Percentiles rank a stretch among this genome's conserved stretches.
Conservation (phyloP, 1,284 basidiomycete genomes). For the Baeospora myosura region DNA sequence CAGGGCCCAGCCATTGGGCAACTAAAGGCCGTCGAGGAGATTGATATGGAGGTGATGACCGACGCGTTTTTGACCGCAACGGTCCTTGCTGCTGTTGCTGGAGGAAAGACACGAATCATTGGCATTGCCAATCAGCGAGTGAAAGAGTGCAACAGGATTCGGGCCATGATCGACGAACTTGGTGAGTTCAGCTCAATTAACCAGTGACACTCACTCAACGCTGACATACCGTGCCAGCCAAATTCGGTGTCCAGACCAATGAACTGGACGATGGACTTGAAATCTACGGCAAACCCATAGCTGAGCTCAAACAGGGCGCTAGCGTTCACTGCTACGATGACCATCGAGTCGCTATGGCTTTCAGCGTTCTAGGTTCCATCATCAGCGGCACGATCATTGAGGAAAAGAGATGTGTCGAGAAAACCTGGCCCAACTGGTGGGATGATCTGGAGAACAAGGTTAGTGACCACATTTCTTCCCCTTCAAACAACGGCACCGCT, state of each 20-base stretch:
- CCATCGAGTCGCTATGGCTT: slow-evolving; percentile 98
- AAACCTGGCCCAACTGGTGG: slow-evolving; percentile 99
- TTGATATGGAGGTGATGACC: slow-evolving; percentile 99
- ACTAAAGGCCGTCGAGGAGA: slow-evolving; percentile 77
- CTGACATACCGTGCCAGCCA: slow-evolving; percentile 43
- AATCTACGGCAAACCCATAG: slow-evolving; percentile 71
- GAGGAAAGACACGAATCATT: slow-evolving; percentile 70
- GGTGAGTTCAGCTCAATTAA: slow-evolving; percentile 41
- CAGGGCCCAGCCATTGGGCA: slow-evolving; percentile 79
- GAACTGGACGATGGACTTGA: slow-evolving; percentile 94
- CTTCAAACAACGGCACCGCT: too few species aligned
- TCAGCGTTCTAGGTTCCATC: slow-evolving; percentile 80
- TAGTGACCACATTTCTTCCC: slow-evolving; percentile 14
- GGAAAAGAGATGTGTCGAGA: slow-evolving; percentile 97
- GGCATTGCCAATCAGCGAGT: slow-evolving; percentile 98
- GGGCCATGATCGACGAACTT: slow-evolving; percentile 93
- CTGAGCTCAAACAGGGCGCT: slow-evolving; percentile 57
- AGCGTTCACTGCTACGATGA: slow-evolving; percentile 96
- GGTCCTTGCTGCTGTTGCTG: slow-evolving; percentile 84
- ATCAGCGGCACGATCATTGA: slow-evolving; percentile 78
- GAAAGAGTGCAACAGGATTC: slow-evolving; percentile 96
- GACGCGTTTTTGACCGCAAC: slow-evolving; percentile 97
- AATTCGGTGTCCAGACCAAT: slow-evolving; percentile 90
- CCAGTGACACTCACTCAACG: background rate
- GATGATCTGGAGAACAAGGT: slow-evolving; percentile 95